Conservation (phyloP, 192 early-diverging fungal species). For the Chytriomyces sp. region DNA sequence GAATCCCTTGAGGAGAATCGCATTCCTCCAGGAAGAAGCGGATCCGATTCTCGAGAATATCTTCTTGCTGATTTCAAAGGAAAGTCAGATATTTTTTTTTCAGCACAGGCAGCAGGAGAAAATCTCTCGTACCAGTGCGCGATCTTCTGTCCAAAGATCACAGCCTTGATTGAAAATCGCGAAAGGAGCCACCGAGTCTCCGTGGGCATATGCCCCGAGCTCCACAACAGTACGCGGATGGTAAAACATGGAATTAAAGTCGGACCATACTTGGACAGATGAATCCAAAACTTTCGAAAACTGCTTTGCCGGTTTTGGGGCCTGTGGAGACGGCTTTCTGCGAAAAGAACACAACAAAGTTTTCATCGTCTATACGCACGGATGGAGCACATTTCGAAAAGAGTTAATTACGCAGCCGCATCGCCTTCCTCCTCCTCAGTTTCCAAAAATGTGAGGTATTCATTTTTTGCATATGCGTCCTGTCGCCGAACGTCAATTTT, state of each 20-base stretch:
- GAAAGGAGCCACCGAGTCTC: conserved; percentile 61
- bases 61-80: conserved; percentile 41
- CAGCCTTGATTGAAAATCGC: conserved; percentile 61
- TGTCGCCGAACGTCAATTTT: conserved; percentile 46
- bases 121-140: conserved; percentile 6
- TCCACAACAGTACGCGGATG: conserved; percentile 67
- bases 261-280: conserved; percentile 74
- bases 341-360: too few relatives aligned
- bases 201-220: conserved; percentile 60
- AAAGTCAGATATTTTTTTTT: background rate
- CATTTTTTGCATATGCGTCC: conserved; percentile 45
- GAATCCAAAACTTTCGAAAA: conserved; percentile 60
- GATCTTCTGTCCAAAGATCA: conserved; percentile 36
- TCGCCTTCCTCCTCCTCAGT: conserved; percentile 18
- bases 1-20: conserved; percentile 55
- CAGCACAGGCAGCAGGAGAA: background rate
- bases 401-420: background rate
- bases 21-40: conserved; percentile 55
- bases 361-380: too few relatives aligned
- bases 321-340: background rate
- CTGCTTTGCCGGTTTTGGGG: conserved; percentile 42
- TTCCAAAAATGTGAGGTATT: conserved; percentile 48
- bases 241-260: conserved; percentile 78
- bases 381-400: too few relatives aligned
- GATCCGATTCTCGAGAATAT: conserved; percentile 47